Evolutionary conservation across 352 stramenopile species (phyloP).

Genomic region (Phytophthora chlamydospora): DNA sequence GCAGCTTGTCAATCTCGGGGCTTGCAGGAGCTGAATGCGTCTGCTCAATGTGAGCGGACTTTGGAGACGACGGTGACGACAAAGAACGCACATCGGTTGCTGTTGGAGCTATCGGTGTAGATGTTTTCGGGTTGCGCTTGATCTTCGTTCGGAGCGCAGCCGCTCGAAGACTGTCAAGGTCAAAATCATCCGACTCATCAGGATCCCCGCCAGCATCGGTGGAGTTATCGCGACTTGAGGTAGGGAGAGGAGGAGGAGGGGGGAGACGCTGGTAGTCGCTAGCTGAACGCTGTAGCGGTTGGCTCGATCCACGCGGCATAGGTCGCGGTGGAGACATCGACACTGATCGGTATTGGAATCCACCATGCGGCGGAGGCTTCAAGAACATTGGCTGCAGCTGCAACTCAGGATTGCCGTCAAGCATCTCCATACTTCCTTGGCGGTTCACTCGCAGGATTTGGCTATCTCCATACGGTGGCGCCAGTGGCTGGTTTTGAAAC

Average conservation of each 20-base stretch:
- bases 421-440: conserved; percentile 65
- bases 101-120: conserved; percentile 3
- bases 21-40: conserved; percentile 18
- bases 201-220: conserved; percentile 13
- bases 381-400: conserved; percentile 17
- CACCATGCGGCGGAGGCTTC: conserved; percentile 22
- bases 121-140: conserved; percentile 37
- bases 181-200: conserved; percentile 35
- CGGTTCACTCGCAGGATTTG: conserved; percentile 79
- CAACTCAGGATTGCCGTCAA: conserved; percentile 26
- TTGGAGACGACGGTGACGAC: conserved; percentile 11
- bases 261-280: conserved; percentile 9
- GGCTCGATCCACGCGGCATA: conserved; percentile 3
- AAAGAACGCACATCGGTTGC: neutral
- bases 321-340: conserved; percentile 23
- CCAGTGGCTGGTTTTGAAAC: conserved; percentile 3
- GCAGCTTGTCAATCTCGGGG: conserved; percentile 47
- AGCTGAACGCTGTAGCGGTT: conserved; percentile 20
- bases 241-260: conserved; percentile 7
- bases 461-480: conserved; percentile 48
- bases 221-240: neutral
- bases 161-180: conserved; percentile 74
- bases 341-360: conserved; percentile 55
- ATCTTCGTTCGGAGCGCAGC: conserved; percentile 72
- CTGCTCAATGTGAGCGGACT: neutral